These are phyloP conservation scores for Citrus trifoliata DNA, from an alignment of 345 rosid genomes.

Conservation along the genomic window DNA sequence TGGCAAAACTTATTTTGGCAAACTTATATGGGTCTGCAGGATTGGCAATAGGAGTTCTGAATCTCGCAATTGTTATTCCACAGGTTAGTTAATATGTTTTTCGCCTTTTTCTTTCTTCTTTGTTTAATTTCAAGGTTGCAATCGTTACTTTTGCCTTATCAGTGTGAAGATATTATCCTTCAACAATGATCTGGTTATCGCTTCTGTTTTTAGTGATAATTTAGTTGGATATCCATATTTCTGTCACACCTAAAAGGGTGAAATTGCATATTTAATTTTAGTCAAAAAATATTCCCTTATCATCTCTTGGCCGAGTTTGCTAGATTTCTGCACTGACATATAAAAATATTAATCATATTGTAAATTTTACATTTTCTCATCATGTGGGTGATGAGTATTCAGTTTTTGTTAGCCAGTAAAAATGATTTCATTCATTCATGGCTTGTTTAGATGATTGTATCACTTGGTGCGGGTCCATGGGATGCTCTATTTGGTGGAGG, in stretches of 20 bases:
- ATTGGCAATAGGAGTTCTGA: slow-evolving; percentile 91
- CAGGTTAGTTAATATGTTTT: slow-evolving; percentile 44
- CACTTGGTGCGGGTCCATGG: slow-evolving; percentile 98
- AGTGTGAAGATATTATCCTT: not conserved
- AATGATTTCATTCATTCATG: slow-evolving; percentile 13
- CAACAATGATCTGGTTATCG: not conserved
- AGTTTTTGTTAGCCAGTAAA: slow-evolving; percentile 3
- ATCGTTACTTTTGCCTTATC: not conserved
- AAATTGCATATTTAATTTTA: not conserved
- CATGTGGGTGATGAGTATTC: not conserved
- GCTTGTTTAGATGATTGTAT: slow-evolving; percentile 64
- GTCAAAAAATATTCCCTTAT: not conserved
- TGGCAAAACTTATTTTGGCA: not conserved
- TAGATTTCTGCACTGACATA: not conserved
- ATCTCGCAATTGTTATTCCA: slow-evolving; percentile 90
- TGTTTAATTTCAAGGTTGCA: not conserved
- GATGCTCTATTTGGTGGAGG: slow-evolving; percentile 98
- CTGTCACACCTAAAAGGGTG: too few relatives aligned
- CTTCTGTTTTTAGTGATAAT: not conserved
- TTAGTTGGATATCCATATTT: not conserved
- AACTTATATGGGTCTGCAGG: slow-evolving; percentile 44
- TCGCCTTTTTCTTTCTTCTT: slow-evolving; percentile 6
- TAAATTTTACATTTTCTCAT: not conserved
- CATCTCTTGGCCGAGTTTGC: not conserved
- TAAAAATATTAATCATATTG: not conserved